Percentiles rank a stretch among this genome's conserved stretches.
Conservation (phyloP, 306 rosid species). For the Geum urbanum region DNA sequence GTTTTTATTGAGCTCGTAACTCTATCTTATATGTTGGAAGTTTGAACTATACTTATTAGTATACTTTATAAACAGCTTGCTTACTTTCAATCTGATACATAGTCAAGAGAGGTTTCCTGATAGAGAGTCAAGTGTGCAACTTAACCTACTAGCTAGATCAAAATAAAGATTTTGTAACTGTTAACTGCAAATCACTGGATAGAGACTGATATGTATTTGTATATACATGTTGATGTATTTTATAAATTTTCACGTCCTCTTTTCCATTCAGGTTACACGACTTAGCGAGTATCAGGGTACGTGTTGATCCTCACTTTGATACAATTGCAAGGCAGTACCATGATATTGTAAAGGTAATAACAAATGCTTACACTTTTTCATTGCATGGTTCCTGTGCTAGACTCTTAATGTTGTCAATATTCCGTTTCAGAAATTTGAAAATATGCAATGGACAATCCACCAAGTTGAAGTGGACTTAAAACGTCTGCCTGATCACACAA, state of each 20-base stretch:
- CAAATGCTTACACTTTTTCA: neutral
- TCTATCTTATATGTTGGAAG: neutral
- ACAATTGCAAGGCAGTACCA: conserved; percentile 85
- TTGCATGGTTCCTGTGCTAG: neutral
- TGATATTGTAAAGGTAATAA: conserved; percentile 63
- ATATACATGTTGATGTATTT: neutral
- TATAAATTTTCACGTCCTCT: neutral
- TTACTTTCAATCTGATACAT: neutral
- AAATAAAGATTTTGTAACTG: neutral
- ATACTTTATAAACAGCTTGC: neutral
- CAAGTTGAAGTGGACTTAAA: conserved; percentile 83
- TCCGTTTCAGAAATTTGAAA: conserved; percentile 69
- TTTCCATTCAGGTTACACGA: conserved; percentile 57
- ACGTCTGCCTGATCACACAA: conserved; percentile 56
- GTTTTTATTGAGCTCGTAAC: neutral
- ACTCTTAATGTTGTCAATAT: conserved; percentile 5
- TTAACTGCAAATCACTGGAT: neutral
- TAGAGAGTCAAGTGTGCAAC: neutral
- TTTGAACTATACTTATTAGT: neutral
- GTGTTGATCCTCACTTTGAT: conserved; percentile 84
- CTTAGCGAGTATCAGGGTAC: conserved; percentile 76
- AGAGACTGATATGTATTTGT: no score
- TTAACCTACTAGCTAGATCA: neutral
- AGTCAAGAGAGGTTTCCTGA: conserved; percentile 1
- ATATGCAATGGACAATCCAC: conserved; percentile 89